Conservation (phyloP, 371 early-diverging fungal genomes). For the Lichtheimia ramosa region DNA sequence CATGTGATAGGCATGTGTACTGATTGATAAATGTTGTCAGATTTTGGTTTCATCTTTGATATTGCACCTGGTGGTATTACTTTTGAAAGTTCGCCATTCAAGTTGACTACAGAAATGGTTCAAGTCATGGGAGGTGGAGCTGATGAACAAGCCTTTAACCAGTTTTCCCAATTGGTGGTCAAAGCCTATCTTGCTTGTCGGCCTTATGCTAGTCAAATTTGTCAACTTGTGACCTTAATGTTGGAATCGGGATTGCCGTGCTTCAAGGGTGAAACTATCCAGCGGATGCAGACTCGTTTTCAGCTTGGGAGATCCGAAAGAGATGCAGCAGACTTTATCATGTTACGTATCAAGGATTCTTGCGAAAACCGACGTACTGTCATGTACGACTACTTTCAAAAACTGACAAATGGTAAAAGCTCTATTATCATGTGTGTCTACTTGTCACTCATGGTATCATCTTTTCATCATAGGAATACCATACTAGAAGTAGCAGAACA, state of each 20-base stretch:
- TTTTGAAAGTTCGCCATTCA: slow-evolving; percentile 98
- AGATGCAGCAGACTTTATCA: slow-evolving; percentile 94
- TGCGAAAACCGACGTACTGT: slow-evolving; percentile 91
- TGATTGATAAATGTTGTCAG: slow-evolving; percentile 33
- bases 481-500: too few species aligned
- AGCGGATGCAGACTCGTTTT: slow-evolving; percentile 88
- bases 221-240: slow-evolving; percentile 91
- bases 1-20: background rate
- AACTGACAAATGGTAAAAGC: slow-evolving; percentile 78
- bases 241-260: slow-evolving; percentile 97
- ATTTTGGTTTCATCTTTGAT: slow-evolving; percentile 99
- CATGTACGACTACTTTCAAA: slow-evolving; percentile 86
- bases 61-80: slow-evolving; percentile 99
- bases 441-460: too few species aligned
- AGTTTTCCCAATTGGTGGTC: slow-evolving; percentile 88
- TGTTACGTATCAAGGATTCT: slow-evolving; percentile 84
- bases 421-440: too few species aligned
- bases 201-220: slow-evolving; percentile 92
- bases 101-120: slow-evolving; percentile 98
- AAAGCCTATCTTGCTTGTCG: slow-evolving; percentile 91
- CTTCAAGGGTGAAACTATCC: slow-evolving; percentile 92
- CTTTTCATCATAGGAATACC: too few species aligned
- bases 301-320: slow-evolving; percentile 89
- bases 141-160: slow-evolving; percentile 80
- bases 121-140: slow-evolving; percentile 93